Conservation (phyloP, 1,284 basidiomycete genomes). For the Austropuccinia psidii region DNA sequence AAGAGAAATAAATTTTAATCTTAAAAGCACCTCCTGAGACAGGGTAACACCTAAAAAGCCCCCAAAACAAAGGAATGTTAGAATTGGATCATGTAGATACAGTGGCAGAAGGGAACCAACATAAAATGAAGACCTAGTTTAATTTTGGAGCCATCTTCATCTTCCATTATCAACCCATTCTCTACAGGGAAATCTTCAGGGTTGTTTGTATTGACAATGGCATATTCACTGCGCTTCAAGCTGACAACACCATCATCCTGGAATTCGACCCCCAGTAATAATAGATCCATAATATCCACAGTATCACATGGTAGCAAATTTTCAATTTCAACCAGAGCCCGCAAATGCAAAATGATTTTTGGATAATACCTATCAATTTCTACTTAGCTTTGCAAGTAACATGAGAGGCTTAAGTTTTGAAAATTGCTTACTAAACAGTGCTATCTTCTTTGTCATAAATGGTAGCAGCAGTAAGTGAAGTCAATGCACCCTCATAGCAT, state of each 20-base stretch:
- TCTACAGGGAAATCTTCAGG: background rate
- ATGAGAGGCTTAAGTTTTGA: background rate
- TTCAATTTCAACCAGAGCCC: conserved; percentile 62
- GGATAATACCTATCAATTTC: conserved; percentile 33
- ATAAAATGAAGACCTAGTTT: background rate
- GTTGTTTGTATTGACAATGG: background rate
- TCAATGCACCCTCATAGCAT: conserved; percentile 85
- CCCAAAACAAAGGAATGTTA: no score
- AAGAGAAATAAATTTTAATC: no score
- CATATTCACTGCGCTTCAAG: conserved; percentile 1
- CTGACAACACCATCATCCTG: conserved; percentile 76
- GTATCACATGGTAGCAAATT: conserved; percentile 95
- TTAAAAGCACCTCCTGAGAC: no score
- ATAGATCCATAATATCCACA: conserved; percentile 84
- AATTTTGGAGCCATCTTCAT: background rate
- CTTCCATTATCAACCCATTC: background rate
- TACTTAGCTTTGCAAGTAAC: no score
- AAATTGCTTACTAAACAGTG: conserved; percentile 5
- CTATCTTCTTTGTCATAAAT: conserved; percentile 32
- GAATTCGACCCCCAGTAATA: conserved; percentile 81
- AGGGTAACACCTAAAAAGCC: no score
- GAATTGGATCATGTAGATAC: no score
- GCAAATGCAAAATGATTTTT: conserved; percentile 28
- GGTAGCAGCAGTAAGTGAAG: conserved; percentile 73
- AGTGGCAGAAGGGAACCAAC: no score